phyloP scores from a whole-genome alignment of 1,284 basidiomycete genomes.

The Athelia psychrophila region DNA sequence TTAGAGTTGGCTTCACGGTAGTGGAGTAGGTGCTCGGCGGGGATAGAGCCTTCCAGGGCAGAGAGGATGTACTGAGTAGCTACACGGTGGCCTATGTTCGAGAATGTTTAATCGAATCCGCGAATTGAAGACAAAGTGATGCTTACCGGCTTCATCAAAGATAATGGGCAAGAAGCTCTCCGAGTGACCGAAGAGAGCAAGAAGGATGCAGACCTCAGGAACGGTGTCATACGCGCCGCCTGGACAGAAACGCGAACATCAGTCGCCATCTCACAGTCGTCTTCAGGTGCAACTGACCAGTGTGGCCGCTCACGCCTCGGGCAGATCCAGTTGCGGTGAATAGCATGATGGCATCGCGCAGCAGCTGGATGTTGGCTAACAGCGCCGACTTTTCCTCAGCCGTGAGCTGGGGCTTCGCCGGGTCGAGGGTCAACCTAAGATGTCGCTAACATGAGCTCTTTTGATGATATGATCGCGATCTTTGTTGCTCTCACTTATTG shows the following conservation, averaged over 20 bases:
- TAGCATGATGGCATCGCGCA: constrained; percentile 79
- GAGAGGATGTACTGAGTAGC: constrained; percentile 83
- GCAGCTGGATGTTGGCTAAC: constrained; percentile 67
- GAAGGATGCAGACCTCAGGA: constrained; percentile 75
- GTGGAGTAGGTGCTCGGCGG: constrained; percentile 73
- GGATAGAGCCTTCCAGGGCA: constrained; percentile 69
- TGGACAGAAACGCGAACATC: constrained; percentile 15
- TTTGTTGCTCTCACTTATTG: constrained; percentile 51
- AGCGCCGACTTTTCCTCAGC: constrained; percentile 57
- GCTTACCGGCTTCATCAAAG: constrained; percentile 75
- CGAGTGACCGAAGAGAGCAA: constrained; percentile 65
- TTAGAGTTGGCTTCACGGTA: constrained; percentile 84
- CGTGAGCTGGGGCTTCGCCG: constrained; percentile 57
- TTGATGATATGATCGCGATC: constrained; percentile 7
- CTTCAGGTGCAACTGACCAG: constrained; percentile 40
- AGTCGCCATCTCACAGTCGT: neutral
- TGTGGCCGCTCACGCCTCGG: constrained; percentile 81
- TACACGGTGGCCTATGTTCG: constrained; percentile 72
- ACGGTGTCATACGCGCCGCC: constrained; percentile 86
- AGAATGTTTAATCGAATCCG: constrained; percentile 4
- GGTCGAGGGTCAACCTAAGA: constrained; percentile 57
- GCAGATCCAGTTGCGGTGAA: constrained; percentile 83
- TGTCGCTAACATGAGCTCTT: constrained; percentile 7
- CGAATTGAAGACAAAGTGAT: neutral
- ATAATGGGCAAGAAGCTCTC: constrained; percentile 63